phyloP scores from a whole-genome alignment of 441 rosid species.

The Gossypium trilobum region DNA sequence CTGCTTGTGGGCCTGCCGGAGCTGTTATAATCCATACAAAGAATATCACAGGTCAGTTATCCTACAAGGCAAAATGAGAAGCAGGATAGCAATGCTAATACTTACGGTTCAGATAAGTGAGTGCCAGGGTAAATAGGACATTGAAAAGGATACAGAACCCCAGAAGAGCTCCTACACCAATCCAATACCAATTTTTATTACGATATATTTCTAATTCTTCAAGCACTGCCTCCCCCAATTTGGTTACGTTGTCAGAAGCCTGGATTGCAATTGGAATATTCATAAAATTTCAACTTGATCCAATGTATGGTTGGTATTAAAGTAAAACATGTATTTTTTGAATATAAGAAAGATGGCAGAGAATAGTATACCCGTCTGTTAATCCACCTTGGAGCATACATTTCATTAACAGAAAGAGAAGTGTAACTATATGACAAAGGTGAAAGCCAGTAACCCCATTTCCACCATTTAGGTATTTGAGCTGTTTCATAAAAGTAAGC shows the following conservation, averaged over 20 bases:
- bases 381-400: slow-evolving; percentile 85
- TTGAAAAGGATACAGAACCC: slow-evolving; percentile 63
- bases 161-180: slow-evolving; percentile 46
- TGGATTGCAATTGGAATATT: slow-evolving; percentile 16
- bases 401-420: slow-evolving; percentile 57
- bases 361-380: slow-evolving; percentile 33
- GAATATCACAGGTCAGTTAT: slow-evolving; percentile 1
- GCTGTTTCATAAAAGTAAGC: slow-evolving; percentile 24
- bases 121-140: slow-evolving; percentile 53
- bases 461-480: slow-evolving; percentile 71
- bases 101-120: slow-evolving; percentile 67
- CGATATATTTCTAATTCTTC: slow-evolving; percentile 33
- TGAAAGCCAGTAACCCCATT: slow-evolving; percentile 83
- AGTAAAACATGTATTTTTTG: not conserved
- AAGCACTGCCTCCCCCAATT: slow-evolving; percentile 50
- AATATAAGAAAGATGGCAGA: not conserved
- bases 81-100: not conserved
- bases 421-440: slow-evolving; percentile 62
- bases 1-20: slow-evolving; percentile 58
- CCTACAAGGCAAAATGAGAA: not conserved
- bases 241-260: slow-evolving; percentile 39
- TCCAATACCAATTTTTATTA: slow-evolving; percentile 71
- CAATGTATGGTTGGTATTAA: not conserved
- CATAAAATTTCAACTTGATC: not conserved
- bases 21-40: slow-evolving; percentile 27